These are phyloP conservation scores for Lachnellula hyalina DNA, from an alignment of 2,329 filamentous ascomycete species.

Conservation along the genomic window DNA sequence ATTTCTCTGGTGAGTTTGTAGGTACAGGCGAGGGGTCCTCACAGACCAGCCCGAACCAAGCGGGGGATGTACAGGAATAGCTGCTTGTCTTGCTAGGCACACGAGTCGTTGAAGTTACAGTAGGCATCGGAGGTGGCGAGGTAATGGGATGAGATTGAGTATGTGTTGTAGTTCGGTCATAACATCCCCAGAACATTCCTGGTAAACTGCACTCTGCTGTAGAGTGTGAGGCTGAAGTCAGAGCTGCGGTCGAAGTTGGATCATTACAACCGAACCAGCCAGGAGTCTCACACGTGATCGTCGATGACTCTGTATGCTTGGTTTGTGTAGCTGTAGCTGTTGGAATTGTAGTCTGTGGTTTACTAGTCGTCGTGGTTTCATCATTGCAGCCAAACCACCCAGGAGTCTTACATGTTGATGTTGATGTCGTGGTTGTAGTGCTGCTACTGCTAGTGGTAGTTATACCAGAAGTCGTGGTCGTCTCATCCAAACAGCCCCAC, in stretches of 20 bases:
- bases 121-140: slow-evolving; percentile 28
- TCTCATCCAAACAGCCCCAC: slow-evolving; percentile 51
- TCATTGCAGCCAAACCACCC: slow-evolving; percentile 48
- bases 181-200: slow-evolving; percentile 55
- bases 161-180: slow-evolving; percentile 35
- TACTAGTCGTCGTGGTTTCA: slow-evolving; percentile 37
- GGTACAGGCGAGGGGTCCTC: slow-evolving; percentile 25
- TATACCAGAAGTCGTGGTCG: slow-evolving; percentile 23
- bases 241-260: slow-evolving; percentile 36
- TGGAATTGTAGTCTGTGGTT: slow-evolving; percentile 29
- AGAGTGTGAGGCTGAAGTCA: slow-evolving; percentile 27
- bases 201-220: slow-evolving; percentile 44
- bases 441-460: slow-evolving; percentile 16
- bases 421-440: slow-evolving; percentile 31
- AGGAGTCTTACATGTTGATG: slow-evolving; percentile 37
- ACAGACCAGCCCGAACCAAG: slow-evolving; percentile 29
- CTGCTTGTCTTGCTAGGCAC: slow-evolving; percentile 24
- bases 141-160: slow-evolving; percentile 33
- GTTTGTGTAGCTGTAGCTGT: slow-evolving; percentile 19
- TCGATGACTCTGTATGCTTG: slow-evolving; percentile 22
- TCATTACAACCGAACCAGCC: slow-evolving; percentile 47
- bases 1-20: slow-evolving; percentile 11
- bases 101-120: slow-evolving; percentile 11
- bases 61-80: slow-evolving; percentile 23
- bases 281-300: slow-evolving; percentile 35